Conservation (phyloP, 1,139 yeast genomes). For the Nakaseomyces bracarensis region DNA sequence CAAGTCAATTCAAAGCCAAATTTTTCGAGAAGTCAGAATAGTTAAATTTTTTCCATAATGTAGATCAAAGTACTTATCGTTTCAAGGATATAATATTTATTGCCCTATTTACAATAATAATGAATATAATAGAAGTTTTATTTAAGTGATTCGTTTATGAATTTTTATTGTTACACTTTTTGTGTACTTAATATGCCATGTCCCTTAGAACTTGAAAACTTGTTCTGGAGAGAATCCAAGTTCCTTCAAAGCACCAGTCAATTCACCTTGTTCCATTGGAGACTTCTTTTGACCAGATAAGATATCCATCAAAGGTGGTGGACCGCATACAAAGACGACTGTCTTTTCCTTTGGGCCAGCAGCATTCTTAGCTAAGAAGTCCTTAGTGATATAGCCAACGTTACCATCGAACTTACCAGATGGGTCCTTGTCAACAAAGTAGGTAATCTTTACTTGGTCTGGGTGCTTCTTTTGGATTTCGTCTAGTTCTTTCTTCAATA, state of each 20-base stretch:
- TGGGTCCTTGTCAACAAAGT: constrained; percentile 49
- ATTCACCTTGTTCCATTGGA: constrained; percentile 87
- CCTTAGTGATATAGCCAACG: constrained; percentile 67
- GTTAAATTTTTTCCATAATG: too few relatives aligned
- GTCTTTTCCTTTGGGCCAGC: constrained; percentile 53
- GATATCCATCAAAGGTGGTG: constrained; percentile 77
- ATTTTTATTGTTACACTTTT: not conserved
- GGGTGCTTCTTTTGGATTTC: constrained; percentile 54
- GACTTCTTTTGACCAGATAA: constrained; percentile 54
- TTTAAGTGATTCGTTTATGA: not conserved
- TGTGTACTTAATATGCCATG: not conserved
- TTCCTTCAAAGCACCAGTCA: constrained; percentile 78
- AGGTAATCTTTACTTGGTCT: constrained; percentile 65
- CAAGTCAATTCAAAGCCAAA: constrained; percentile 9
- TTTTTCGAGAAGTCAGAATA: not conserved
- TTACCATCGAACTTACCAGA: constrained; percentile 44
- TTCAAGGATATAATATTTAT: not conserved
- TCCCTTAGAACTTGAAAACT: constrained; percentile 72
- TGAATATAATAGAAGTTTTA: not conserved
- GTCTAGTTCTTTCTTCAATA: constrained; percentile 71
- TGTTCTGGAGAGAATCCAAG: constrained; percentile 81
- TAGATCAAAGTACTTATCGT: too few relatives aligned
- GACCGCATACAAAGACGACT: constrained; percentile 84
- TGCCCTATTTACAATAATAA: constrained; percentile 2
- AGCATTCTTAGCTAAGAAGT: constrained; percentile 48